Evolutionary conservation across 768 basidiomycete species (phyloP), one percentile per base, ranked within the genome.

Genomic region (Polyporus arcularius): DNA sequence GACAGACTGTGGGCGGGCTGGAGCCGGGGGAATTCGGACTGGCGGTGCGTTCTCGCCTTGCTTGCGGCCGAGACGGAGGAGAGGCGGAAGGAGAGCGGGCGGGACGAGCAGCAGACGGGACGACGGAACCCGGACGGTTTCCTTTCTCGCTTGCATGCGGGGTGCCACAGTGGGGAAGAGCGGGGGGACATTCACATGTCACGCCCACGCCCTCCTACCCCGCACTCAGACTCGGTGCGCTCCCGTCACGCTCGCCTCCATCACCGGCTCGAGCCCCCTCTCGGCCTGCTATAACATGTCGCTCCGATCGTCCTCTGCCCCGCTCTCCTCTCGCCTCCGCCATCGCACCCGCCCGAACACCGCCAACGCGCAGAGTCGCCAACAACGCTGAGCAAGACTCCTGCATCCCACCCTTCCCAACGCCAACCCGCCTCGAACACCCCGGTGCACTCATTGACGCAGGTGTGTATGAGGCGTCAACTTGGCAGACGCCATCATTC

Each of bases 31-130:
- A 55, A 53, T 55, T 53, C 59, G 59, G 59, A 47, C 52, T 2
- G 31, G 51, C 15, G 55, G 30, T 12, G 18, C 10, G 43, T 45
- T 46, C 45, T 46, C n/a, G 45, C 3, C 45, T 14, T 46, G 47
- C 35, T 55, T 26, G 28, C 30, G 59, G 54, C 32, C 45, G 52
- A 32, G 35, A 16, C 47, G 42, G 47, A 26, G 35, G n/a, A 32
- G 26, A 28, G 48, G 53, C 59, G 59, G 59, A 60, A 60, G 4
- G 53, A 26, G 53, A 55, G 59, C 59, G 58, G 58, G 35, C 35
- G 53, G 58, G 53, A 16, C 14, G 21, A 30, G 41, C 32, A 42
- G 56, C 32, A 55, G 48, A 43, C 57, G 49, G 53, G 42, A 55
- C 15, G 43, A 21, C 49, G 35, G 28, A 41, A 43, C 30, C 53